A percentile compares a stretch with the other conserved stretches of the same genome.
phyloP scores from a whole-genome alignment of 2,329 filamentous ascomycete species.

The Exophiala dermatitidis region DNA sequence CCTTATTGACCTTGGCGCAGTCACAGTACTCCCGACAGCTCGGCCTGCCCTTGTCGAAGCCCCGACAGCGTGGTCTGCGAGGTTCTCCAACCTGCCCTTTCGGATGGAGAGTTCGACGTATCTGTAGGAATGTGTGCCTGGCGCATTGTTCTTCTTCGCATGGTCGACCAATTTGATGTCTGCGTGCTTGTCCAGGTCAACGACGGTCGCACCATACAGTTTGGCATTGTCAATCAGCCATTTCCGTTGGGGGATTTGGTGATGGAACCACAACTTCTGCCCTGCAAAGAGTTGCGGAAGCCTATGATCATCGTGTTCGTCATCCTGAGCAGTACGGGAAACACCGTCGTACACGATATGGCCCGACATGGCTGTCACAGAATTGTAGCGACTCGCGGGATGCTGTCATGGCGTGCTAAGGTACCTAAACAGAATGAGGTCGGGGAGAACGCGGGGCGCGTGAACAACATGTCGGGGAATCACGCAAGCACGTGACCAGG shows the following conservation, averaged over 20 bases:
- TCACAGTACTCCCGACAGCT: conserved; percentile 38
- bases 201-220: conserved; percentile 50
- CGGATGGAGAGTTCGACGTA: conserved; percentile 52
- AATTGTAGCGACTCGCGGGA: background rate
- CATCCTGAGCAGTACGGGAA: conserved; percentile 16
- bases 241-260: conserved; percentile 46
- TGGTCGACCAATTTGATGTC: conserved; percentile 56
- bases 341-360: conserved; percentile 17
- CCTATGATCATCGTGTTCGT: background rate
- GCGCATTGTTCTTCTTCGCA: conserved; percentile 40
- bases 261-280: conserved; percentile 53
- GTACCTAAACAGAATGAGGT: background rate
- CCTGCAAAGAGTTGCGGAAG: conserved; percentile 44
- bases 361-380: conserved; percentile 5
- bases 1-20: conserved; percentile 32
- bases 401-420: background rate
- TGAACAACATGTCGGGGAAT: background rate
- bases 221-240: conserved; percentile 34
- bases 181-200: conserved; percentile 48
- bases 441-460: background rate
- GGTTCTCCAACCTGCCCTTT: conserved; percentile 42
- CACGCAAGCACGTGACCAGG: conserved; percentile 8
- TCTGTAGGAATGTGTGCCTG: conserved; percentile 50
- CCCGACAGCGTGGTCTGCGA: conserved; percentile 43
- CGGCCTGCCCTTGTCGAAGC: conserved; percentile 36